Conservation (phyloP, 108 stramenopile genomes). For the Hondaea fermentalgiana region DNA sequence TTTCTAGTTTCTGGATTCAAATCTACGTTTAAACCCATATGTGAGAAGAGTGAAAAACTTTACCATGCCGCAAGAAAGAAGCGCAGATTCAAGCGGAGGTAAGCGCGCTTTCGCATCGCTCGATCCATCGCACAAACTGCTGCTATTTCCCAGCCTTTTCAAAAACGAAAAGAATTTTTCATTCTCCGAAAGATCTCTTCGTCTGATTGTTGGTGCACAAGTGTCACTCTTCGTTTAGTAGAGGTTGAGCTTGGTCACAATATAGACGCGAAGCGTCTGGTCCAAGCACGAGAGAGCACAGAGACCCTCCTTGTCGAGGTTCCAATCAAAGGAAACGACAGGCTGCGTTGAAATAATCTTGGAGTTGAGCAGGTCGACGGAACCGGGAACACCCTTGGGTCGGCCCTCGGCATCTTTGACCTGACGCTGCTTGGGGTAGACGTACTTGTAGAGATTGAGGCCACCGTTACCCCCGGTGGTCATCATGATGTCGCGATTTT, state of each 20-base stretch:
- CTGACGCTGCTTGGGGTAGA: conserved; percentile 54
- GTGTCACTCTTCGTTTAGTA: neutral
- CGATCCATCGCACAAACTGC: no score
- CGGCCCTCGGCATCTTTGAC: conserved; percentile 57
- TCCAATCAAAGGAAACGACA: conserved; percentile 75
- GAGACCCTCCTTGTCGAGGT: conserved; percentile 69
- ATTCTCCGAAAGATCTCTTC: no score
- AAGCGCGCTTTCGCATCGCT: no score
- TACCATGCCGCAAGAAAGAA: no score
- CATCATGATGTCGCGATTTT: conserved; percentile 72
- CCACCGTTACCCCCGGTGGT: conserved; percentile 78
- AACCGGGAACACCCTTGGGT: conserved; percentile 62
- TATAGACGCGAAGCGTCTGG: conserved; percentile 62
- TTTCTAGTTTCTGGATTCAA: no score
- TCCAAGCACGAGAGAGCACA: conserved; percentile 61
- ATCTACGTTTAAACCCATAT: no score
- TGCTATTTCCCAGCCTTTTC: no score
- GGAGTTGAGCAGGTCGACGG: conserved; percentile 54
- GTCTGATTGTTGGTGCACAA: no score
- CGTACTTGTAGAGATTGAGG: conserved; percentile 72
- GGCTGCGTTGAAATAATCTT: conserved; percentile 73
- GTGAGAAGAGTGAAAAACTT: no score
- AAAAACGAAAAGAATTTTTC: no score
- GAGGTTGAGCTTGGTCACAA: conserved; percentile 57
- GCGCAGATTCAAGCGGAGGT: no score